phyloP scores from a whole-genome alignment of 2,329 filamentous ascomycete species.

The Simplicillium sp. region DNA sequence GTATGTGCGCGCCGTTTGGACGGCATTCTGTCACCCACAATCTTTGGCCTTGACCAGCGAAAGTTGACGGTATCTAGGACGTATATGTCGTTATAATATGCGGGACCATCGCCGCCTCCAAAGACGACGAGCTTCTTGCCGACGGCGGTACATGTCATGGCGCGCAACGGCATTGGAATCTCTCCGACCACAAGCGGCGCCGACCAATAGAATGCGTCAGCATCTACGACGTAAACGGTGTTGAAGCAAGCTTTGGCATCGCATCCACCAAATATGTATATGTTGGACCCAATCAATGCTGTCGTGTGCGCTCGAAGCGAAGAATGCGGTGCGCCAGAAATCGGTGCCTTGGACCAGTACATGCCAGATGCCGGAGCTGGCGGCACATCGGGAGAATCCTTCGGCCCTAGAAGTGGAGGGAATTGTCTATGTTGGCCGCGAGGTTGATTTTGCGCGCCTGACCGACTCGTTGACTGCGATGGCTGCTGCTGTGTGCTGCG shows the following conservation, averaged over 20 bases:
- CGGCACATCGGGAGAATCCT: slow-evolving; percentile 48
- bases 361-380: slow-evolving; percentile 59
- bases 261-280: slow-evolving; percentile 62
- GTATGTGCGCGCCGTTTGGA: slow-evolving; percentile 58
- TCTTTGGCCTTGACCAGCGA: slow-evolving; percentile 53
- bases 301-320: slow-evolving; percentile 58
- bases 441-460: too few relatives aligned
- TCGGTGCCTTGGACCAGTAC: slow-evolving; percentile 60
- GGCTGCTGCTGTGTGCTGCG: slow-evolving; percentile 12
- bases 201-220: slow-evolving; percentile 62
- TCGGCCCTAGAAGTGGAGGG: slow-evolving; percentile 47
- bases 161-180: slow-evolving; percentile 53
- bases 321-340: slow-evolving; percentile 53
- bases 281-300: slow-evolving; percentile 55
- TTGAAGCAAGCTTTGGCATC: slow-evolving; percentile 60
- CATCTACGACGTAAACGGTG: slow-evolving; percentile 59
- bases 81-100: slow-evolving; percentile 65
- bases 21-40: slow-evolving; percentile 47
- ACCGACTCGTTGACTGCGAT: slow-evolving; percentile 15
- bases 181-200: slow-evolving; percentile 55
- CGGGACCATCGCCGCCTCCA: slow-evolving; percentile 59
- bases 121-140: slow-evolving; percentile 63
- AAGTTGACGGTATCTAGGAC: slow-evolving; percentile 63
- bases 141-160: slow-evolving; percentile 64
- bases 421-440: slow-evolving; percentile 35